phyloP scores from a whole-genome alignment of 768 basidiomycete species.

The Pleurotus djamor region DNA sequence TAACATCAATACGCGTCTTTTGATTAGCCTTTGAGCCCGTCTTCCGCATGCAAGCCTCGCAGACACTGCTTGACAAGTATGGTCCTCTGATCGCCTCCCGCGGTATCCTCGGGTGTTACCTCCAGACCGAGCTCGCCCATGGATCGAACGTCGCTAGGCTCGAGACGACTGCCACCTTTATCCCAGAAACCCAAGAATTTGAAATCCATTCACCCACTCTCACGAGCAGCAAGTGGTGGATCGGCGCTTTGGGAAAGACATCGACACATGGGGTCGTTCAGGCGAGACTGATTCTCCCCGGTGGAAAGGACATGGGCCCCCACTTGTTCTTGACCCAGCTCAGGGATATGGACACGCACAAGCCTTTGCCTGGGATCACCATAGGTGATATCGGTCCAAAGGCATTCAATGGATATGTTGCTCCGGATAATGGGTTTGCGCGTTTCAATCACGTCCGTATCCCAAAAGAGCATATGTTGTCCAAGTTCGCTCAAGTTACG shows the following conservation, averaged over 20 bases:
- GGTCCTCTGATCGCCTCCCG: conserved; percentile 44
- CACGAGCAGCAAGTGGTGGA: conserved; percentile 84
- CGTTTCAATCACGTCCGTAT: conserved; percentile 65
- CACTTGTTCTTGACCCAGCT: conserved; percentile 77
- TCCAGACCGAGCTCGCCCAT: conserved; percentile 80
- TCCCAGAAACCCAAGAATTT: conserved; percentile 65
- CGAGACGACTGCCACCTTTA: conserved; percentile 77
- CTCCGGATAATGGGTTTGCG: conserved; percentile 69
- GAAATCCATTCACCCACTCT: conserved; percentile 75
- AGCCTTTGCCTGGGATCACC: conserved; percentile 53
- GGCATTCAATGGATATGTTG: conserved; percentile 41
- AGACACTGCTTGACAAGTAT: conserved; percentile 51
- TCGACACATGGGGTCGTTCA: conserved; percentile 77
- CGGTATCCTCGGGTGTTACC: conserved; percentile 69
- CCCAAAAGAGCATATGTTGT: conserved; percentile 71
- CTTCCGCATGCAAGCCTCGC: conserved; percentile 57
- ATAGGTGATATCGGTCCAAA: conserved; percentile 80
- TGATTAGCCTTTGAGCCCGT: conserved; percentile 64
- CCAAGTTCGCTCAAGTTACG: conserved; percentile 69
- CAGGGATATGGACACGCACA: conserved; percentile 60
- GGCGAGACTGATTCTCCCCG: conserved; percentile 68
- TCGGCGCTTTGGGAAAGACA: conserved; percentile 68
- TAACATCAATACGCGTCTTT: conserved; percentile 11
- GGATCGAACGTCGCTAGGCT: conserved; percentile 68
- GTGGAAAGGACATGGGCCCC: conserved; percentile 60